Conservation (phyloP, 2,329 filamentous ascomycete species). For the Mycosphaerella sp. region DNA sequence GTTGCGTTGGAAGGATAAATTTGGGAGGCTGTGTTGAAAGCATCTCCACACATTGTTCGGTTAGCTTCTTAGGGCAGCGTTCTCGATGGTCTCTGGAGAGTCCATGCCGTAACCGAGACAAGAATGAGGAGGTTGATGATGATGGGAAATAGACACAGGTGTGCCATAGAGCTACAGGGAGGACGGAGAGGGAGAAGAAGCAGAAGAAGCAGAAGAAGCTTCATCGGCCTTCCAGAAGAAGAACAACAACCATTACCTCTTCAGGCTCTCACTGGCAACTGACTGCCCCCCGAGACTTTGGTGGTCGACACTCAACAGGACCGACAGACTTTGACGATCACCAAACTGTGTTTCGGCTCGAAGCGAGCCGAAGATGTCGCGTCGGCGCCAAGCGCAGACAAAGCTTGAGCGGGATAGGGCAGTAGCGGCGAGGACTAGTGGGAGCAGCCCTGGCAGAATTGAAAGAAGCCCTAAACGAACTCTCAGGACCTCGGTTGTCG, state of each 20-base stretch:
- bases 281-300: no score
- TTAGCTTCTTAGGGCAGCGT: no score
- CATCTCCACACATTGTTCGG: neutral
- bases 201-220: neutral
- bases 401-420: neutral
- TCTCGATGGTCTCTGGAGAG: no score
- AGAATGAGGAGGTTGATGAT: no score
- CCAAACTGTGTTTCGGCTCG: neutral
- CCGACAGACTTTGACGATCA: neutral
- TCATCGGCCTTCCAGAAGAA: neutral
- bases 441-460: no score
- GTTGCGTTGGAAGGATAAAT: neutral
- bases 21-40: constrained; percentile 22
- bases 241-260: no score
- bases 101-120: no score
- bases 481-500: neutral
- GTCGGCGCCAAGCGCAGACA: neutral
- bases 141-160: no score
- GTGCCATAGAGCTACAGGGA: neutral
- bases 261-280: neutral
- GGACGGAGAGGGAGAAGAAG: neutral
- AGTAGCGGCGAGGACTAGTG: no score
- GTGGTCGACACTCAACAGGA: no score
- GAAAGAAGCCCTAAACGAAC: neutral
- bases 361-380: neutral